Conservation (phyloP, 1,284 basidiomycete genomes). For the Heliocybe sulcata region DNA sequence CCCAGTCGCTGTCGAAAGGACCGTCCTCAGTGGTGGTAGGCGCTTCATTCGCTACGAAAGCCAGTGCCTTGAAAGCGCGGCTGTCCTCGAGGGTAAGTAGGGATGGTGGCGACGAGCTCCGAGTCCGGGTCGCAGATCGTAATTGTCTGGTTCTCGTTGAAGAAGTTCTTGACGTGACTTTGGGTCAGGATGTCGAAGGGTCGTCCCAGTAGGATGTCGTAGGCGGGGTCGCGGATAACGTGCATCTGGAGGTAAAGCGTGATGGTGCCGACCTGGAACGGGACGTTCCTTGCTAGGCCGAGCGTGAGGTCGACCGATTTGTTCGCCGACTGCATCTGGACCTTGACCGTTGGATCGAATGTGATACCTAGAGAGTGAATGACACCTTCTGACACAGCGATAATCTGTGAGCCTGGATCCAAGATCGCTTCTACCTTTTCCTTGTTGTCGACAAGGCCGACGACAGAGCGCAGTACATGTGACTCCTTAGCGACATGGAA, state of each 20-base stretch:
- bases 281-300: conserved; percentile 14
- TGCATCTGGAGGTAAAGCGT: background rate
- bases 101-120: conserved; percentile 9
- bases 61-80: conserved; percentile 2
- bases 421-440: conserved; percentile 15
- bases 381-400: too few relatives aligned
- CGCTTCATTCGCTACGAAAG: too few relatives aligned
- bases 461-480: conserved; percentile 9
- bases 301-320: conserved; percentile 14
- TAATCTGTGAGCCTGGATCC: too few relatives aligned
- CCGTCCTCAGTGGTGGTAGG: too few relatives aligned
- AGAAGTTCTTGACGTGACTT: conserved; percentile 14
- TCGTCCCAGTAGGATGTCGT: background rate
- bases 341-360: too few relatives aligned
- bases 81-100: conserved; percentile 13
- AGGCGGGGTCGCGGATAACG: too few relatives aligned
- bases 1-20: too few relatives aligned
- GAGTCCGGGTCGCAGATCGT: conserved; percentile 20
- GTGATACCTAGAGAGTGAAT: too few relatives aligned
- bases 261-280: background rate
- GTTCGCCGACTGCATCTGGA: conserved; percentile 21
- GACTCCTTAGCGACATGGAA: background rate
- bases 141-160: conserved; percentile 15
- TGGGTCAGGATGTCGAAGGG: conserved; percentile 14
- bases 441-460: conserved; percentile 7